A percentile compares a stretch with the other conserved stretches of the same genome.
These are phyloP conservation scores for Coniochaeta sp. DNA, from an alignment of 2,329 filamentous ascomycete species.

Conservation along the genomic window DNA sequence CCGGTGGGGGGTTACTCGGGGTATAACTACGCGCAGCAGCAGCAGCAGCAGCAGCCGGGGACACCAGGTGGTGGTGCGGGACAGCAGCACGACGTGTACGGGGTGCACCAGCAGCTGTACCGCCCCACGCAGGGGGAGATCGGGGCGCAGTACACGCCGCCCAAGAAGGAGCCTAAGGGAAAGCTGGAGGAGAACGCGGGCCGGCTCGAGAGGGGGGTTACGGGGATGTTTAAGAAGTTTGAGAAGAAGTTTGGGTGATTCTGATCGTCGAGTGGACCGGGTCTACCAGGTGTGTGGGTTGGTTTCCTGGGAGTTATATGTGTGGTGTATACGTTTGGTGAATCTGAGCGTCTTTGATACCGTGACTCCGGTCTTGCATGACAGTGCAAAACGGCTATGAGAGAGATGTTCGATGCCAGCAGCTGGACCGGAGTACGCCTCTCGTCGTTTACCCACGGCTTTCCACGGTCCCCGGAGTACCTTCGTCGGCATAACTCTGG, in stretches of 20 bases:
- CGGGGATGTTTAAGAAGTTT: slow-evolving; percentile 68
- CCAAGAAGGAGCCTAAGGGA: slow-evolving; percentile 37
- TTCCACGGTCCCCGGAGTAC: no score
- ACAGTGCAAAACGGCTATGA: no score
- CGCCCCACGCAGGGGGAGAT: slow-evolving; percentile 58
- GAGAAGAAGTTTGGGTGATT: slow-evolving; percentile 62
- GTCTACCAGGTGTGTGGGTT: not conserved
- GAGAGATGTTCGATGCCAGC: no score
- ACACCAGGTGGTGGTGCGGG: no score
- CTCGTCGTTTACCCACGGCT: no score
- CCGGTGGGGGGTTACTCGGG: slow-evolving; percentile 46
- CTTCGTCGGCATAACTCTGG: no score
- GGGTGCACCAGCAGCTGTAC: slow-evolving; percentile 63
- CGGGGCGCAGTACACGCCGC: slow-evolving; percentile 29
- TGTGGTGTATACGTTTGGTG: no score
- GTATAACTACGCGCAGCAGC: slow-evolving; percentile 35
- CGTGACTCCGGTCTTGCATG: no score
- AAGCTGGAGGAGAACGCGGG: slow-evolving; percentile 60
- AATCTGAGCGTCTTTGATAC: no score
- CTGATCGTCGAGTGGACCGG: not conserved
- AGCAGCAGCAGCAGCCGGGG: no score
- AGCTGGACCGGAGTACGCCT: no score
- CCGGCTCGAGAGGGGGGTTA: slow-evolving; percentile 61
- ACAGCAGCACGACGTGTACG: slow-evolving; percentile 47
- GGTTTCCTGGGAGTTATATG: not conserved